Percentiles rank a stretch among this genome's conserved stretches.
Conservation (phyloP, 2,329 filamentous ascomycete species). For the Colletotrichum sp. region DNA sequence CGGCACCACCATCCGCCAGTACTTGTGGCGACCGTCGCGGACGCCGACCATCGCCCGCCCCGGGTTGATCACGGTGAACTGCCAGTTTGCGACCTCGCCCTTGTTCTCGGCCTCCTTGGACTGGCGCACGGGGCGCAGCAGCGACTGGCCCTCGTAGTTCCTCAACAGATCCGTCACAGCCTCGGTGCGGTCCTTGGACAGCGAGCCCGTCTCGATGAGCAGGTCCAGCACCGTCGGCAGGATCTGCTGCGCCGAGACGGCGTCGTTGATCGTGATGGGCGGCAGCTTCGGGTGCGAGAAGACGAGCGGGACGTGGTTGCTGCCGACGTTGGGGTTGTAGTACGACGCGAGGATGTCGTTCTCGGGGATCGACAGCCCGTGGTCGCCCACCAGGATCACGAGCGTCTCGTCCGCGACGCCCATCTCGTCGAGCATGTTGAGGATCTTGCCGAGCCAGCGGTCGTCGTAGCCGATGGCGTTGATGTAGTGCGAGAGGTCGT, state of each 20-base stretch:
- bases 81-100: slow-evolving; percentile 42
- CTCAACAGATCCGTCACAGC: slow-evolving; percentile 43
- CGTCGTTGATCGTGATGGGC: slow-evolving; percentile 40
- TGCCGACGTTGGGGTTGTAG: slow-evolving; percentile 47
- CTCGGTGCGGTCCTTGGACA: slow-evolving; percentile 33
- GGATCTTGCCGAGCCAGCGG: slow-evolving; percentile 40
- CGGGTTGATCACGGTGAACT: slow-evolving; percentile 59
- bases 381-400: slow-evolving; percentile 50
- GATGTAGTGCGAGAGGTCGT: slow-evolving; percentile 42
- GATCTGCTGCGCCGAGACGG: slow-evolving; percentile 46
- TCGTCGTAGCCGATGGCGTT: slow-evolving; percentile 45
- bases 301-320: slow-evolving; percentile 46
- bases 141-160: slow-evolving; percentile 50
- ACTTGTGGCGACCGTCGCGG: slow-evolving; percentile 17
- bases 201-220: slow-evolving; percentile 41
- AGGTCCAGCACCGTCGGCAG: slow-evolving; percentile 51
- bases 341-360: slow-evolving; percentile 43
- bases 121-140: slow-evolving; percentile 43
- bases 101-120: background rate
- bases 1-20: slow-evolving; percentile 24
- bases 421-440: slow-evolving; percentile 44
- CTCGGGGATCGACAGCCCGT: slow-evolving; percentile 45
- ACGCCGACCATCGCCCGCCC: slow-evolving; percentile 24
- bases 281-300: slow-evolving; percentile 48
- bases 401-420: slow-evolving; percentile 49